Base-by-base conservation (phyloP, 2,329 filamentous ascomycete genomes). In the Trichocomaceae sp. region DNA sequence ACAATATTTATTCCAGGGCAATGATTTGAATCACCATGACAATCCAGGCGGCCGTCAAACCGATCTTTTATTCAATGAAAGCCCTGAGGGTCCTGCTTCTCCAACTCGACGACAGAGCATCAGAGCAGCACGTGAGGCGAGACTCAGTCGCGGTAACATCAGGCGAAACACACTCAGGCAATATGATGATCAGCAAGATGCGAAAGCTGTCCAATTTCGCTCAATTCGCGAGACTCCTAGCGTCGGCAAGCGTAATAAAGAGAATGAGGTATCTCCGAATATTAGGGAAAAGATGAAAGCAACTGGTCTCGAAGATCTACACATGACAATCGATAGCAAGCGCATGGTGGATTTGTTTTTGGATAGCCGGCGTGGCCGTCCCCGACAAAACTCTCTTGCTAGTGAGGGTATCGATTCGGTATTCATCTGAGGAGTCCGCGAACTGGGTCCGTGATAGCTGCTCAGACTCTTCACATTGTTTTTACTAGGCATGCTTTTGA, bases 321-420 rank as follows among this genome's bases (percentile, higher is more conserved):
- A 62, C 41, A 61, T 62, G 2, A 62, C 63, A 1, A 64, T 69
- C 9, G 67, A 66, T 26, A 69, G 65, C 57, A 71, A 72, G 50
- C 63, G 58, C 19, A 70, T 72, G 69, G 69, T 72, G 45, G 69
- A 72, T 35, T 54, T 65, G 48, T 72, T 72, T 56, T 56, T 72
- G 59, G 60, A 64, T 39, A 70, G 66, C 55, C 65, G 69, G 35
- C 68, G 67, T 4, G 62, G 52, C 20, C 23, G 23, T 4, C 23
- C 23, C 23, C 44, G 20, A 31, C 62, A 60, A 47, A 62, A 57
- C 55, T 56, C 60, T 4, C 60, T 63, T 10, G 58, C 59, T 7
- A 60, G 59, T 15, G 47, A 51, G 20, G 46, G 56, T 20, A 50
- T 50, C 12, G 19, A 6, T 22, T 13, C 47, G 10, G 33, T 39